Conservation (phyloP, 176 grass and related monocot genomes). For the Phragmites australis region DNA sequence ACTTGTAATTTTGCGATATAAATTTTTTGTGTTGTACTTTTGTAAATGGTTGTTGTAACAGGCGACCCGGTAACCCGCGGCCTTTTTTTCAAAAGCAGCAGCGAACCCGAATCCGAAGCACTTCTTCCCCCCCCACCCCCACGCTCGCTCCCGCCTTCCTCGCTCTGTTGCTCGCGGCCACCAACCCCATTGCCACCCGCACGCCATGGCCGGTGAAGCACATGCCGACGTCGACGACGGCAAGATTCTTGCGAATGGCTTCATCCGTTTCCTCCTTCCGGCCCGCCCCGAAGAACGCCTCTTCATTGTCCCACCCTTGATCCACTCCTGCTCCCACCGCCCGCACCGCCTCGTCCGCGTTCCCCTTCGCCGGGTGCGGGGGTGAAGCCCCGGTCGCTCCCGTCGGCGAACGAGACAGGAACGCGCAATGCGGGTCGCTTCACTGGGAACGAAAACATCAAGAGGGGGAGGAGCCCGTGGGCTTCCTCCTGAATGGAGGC, state of each 20-base stretch:
- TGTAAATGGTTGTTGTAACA: too few species aligned
- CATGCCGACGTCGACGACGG: neutral
- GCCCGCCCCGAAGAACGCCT: conserved; percentile 27
- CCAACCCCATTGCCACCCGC: neutral
- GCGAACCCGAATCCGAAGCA: too few species aligned
- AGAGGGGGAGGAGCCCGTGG: neutral
- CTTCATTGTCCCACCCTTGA: conserved; percentile 47
- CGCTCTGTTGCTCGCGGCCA: neutral
- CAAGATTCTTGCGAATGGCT: neutral
- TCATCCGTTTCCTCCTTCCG: conserved; percentile 44
- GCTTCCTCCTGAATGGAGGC: neutral
- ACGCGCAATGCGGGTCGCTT: conserved; percentile 15
- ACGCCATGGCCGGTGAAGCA: conserved; percentile 31
- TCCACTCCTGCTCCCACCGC: conserved; percentile 22
- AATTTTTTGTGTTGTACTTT: too few species aligned
- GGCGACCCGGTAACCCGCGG: too few species aligned
- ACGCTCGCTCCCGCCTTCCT: conserved; percentile 34
- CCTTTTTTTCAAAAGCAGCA: too few species aligned
- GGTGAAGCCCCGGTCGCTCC: neutral
- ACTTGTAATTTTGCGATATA: too few species aligned
- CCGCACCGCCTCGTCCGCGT: neutral
- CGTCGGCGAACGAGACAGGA: neutral
- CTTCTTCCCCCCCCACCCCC: too few species aligned
- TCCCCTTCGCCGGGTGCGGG: neutral
- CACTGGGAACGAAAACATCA: neutral